Base-by-base conservation (phyloP, 2,329 filamentous ascomycete species). In the Aspergillus vadensis region DNA sequence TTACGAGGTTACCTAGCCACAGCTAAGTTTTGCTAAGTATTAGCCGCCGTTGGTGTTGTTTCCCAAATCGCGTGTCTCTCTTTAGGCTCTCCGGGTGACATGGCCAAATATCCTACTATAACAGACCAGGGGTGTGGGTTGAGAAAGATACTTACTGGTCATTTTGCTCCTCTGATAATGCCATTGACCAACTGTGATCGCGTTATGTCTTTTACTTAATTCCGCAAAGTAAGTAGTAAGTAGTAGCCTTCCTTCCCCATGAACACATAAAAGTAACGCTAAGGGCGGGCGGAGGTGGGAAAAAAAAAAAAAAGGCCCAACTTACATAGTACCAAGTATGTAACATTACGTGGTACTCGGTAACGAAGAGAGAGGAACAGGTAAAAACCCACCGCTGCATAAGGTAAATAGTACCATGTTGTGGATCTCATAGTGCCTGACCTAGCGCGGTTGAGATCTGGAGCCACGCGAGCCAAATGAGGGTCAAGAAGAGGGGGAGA, bases 391-490 rank as follows among this genome's bases (percentile, higher is more conserved):
- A 47, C 23, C 43, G 48, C 60, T 62, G 58, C 44, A 61, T 53
- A 44, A 51, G 61, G 52, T 59, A 59, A 62, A 62, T 57, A 59
- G 59, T 63, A 54, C 53, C 58, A 55, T 48, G 57, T 36, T 50
- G 57, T 61, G 53, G 62, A 64, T 64, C 63, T 59, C 54, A 63
- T 64, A 65, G 63, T 62, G 59, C 61, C 59, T 65, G 58, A 49
- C 57, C 66, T 65, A 58, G 63, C 57, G 65, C 60, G 59, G 59
- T 53, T 63, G 54, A 64, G 63, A 65, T 67, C 67, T 66, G 59
- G 59, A 65, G 63, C 66, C 67, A 68, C 67, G 65, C 63, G 62
- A 69, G 63, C 62, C 55, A 59, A 61, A 58, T 57, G 56, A 63
- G 57, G 60, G 55, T 57, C 38, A 50, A 39, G 55, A 61, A 60